Evolutionary conservation across 2,329 filamentous ascomycete genomes (phyloP).

Genomic region (Cladophialophora carrionii): DNA sequence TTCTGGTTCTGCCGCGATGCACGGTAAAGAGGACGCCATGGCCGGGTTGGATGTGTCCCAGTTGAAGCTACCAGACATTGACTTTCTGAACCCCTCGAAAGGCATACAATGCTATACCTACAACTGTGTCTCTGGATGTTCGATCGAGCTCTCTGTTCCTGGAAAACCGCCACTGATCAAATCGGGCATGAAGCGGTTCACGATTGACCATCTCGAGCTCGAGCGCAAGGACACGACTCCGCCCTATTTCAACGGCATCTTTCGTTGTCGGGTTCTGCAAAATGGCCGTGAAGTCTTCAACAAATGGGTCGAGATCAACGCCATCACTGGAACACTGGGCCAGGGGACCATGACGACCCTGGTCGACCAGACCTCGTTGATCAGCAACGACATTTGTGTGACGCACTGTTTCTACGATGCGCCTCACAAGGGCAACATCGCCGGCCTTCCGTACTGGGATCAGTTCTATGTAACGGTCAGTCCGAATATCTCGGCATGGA

Average conservation of each 20-base stretch:
- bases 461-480: constrained; percentile 5
- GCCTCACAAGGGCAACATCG: not conserved
- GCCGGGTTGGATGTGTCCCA: not conserved
- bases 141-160: not conserved
- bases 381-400: not conserved
- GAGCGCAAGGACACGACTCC: not conserved
- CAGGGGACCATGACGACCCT: constrained; percentile 1
- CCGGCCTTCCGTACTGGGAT: constrained; percentile 1
- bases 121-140: not conserved
- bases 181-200: not conserved
- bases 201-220: not conserved
- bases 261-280: constrained; percentile 1
- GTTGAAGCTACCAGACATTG: not conserved
- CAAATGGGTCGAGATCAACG: constrained; percentile 1
- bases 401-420: constrained; percentile 8
- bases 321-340: not conserved
- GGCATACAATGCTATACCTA: constrained; percentile 4
- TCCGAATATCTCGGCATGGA: not conserved
- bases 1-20: not conserved
- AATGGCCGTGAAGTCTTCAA: constrained; percentile 1
- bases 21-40: not conserved
- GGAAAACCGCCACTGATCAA: not conserved
- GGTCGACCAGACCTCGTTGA: not conserved
- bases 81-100: constrained; percentile 1
- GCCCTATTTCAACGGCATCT: not conserved